Evolutionary conservation across 2,329 filamentous ascomycete species (phyloP).

Genomic region (Daldinia sp.): DNA sequence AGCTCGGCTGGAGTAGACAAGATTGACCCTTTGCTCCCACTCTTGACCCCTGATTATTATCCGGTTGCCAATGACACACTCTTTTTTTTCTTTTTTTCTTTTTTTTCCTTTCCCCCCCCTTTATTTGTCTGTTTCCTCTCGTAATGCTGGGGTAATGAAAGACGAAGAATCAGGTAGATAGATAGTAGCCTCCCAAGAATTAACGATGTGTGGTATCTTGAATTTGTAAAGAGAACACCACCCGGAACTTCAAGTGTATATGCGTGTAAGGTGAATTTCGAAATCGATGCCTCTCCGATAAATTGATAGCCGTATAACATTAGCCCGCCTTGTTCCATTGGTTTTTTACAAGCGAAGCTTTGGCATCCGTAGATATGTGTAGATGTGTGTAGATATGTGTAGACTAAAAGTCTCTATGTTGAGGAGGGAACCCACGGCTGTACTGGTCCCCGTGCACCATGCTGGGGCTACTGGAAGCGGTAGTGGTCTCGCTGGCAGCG

Average conservation of each 20-base stretch:
- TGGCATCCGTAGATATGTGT: not conserved
- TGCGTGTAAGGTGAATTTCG: not conserved
- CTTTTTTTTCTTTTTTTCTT: not conserved
- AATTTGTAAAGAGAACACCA: slow-evolving; percentile 22
- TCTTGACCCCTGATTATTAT: not conserved
- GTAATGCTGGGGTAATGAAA: not conserved
- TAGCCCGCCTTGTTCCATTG: not conserved
- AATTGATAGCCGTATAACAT: not conserved
- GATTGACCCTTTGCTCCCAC: not conserved
- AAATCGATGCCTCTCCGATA: slow-evolving; percentile 6
- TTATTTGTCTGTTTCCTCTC: not conserved
- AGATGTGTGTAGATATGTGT: not conserved
- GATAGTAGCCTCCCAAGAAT: slow-evolving; percentile 5
- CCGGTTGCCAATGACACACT: not conserved
- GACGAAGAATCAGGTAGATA: slow-evolving; percentile 6
- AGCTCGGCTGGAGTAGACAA: not conserved
- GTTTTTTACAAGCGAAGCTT: slow-evolving; percentile 21
- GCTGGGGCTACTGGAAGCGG: slow-evolving; percentile 48
- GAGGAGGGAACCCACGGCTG: slow-evolving; percentile 51
- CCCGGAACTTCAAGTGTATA: slow-evolving; percentile 23
- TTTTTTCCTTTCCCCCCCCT: not conserved
- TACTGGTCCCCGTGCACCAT: slow-evolving; percentile 57
- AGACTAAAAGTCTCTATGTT: slow-evolving; percentile 49
- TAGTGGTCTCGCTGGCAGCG: slow-evolving; percentile 44
- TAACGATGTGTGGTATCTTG: slow-evolving; percentile 30